These are phyloP conservation scores for Cercospora sesami DNA, from an alignment of 2,329 filamentous ascomycete genomes.

Conservation along the genomic window DNA sequence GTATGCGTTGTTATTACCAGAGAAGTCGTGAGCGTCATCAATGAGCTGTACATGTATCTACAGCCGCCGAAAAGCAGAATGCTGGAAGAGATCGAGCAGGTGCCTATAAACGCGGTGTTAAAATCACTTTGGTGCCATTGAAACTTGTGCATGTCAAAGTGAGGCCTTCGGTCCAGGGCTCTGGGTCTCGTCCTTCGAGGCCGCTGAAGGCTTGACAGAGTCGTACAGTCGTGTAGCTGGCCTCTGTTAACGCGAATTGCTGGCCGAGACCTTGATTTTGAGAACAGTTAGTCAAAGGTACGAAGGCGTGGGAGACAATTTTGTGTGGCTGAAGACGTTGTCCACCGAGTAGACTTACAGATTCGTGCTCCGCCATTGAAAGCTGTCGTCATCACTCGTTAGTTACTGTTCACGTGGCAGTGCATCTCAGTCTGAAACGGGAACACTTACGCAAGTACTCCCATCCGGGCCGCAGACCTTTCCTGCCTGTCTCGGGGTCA, in stretches of 20 bases:
- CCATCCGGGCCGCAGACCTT: slow-evolving; percentile 39
- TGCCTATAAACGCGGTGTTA: slow-evolving; percentile 23
- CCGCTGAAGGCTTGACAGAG: slow-evolving; percentile 69
- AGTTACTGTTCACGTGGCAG: not conserved
- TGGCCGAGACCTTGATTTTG: slow-evolving; percentile 42
- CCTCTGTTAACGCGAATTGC: slow-evolving; percentile 79
- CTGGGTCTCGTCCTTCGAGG: slow-evolving; percentile 36
- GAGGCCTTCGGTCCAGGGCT: slow-evolving; percentile 36
- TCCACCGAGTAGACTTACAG: slow-evolving; percentile 21
- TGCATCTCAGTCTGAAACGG: not conserved
- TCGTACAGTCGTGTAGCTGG: slow-evolving; percentile 69
- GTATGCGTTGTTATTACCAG: not conserved
- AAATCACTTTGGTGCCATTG: slow-evolving; percentile 34
- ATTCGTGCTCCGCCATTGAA: slow-evolving; percentile 43
- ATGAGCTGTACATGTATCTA: not conserved
- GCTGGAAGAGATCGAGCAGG: not conserved
- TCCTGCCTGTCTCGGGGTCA: slow-evolving; percentile 32
- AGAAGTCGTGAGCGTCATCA: not conserved
- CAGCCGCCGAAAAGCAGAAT: not conserved
- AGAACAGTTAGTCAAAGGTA: not conserved
- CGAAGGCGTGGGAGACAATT: not conserved
- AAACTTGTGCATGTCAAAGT: slow-evolving; percentile 35
- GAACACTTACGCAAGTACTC: slow-evolving; percentile 32
- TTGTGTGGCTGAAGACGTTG: too few species aligned
- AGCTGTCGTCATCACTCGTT: slow-evolving; percentile 27